Percentiles rank a stretch among this genome's conserved stretches.
Conservation (phyloP, 495 filamentous ascomycete species). For the Pseudomonodictys pantanalensis region DNA sequence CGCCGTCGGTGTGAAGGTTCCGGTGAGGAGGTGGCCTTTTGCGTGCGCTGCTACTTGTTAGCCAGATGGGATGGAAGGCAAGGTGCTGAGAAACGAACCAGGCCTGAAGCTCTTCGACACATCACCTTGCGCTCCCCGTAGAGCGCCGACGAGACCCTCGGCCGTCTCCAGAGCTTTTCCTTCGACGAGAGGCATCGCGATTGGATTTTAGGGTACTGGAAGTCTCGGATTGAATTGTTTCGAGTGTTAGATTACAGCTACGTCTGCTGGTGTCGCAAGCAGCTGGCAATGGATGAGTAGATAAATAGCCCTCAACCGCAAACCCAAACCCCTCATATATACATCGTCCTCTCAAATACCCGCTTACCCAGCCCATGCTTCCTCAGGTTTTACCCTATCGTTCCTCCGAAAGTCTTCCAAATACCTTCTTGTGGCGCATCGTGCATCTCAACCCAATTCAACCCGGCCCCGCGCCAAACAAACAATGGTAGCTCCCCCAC, state of each 20-base stretch:
- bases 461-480: too few species aligned
- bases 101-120: slow-evolving; percentile 49
- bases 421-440: too few species aligned
- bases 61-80: not conserved
- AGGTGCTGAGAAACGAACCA: slow-evolving; percentile 35
- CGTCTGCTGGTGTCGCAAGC: not conserved
- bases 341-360: not conserved
- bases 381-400: too few species aligned
- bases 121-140: slow-evolving; percentile 45
- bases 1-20: slow-evolving; percentile 50
- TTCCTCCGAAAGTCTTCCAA: not conserved
- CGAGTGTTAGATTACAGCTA: not conserved
- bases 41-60: slow-evolving; percentile 47
- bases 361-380: not conserved
- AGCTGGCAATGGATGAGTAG: not conserved
- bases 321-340: not conserved
- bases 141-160: slow-evolving; percentile 39
- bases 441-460: too few species aligned
- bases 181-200: slow-evolving; percentile 31
- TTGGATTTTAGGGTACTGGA: not conserved
- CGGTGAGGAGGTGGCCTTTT: slow-evolving; percentile 48
- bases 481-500: too few species aligned
- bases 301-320: not conserved
- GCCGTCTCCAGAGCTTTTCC: slow-evolving; percentile 44
- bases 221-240: not conserved